Conservation (phyloP, 208 protist genomes). For the Trypanosoma platydactyli region DNA sequence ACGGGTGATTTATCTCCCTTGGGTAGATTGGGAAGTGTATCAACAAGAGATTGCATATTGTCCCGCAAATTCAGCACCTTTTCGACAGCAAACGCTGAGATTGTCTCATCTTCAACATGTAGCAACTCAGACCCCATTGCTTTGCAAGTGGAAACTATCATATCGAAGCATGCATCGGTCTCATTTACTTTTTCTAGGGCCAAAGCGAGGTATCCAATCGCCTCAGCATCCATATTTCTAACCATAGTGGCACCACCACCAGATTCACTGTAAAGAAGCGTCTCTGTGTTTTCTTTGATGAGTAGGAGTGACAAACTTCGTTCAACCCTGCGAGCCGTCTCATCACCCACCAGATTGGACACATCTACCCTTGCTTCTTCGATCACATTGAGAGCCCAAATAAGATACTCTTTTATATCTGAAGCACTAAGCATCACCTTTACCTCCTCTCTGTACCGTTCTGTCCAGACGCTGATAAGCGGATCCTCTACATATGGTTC, state of each 20-base stretch:
- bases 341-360: conserved; percentile 19
- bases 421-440: conserved; percentile 1
- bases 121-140: conserved; percentile 23
- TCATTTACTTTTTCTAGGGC: conserved; percentile 25
- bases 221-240: conserved; percentile 16
- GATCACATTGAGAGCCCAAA: conserved; percentile 25
- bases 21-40: conserved; percentile 10
- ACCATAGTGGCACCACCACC: conserved; percentile 26
- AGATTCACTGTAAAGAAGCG: conserved; percentile 27
- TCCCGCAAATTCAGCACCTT: conserved; percentile 19
- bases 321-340: conserved; percentile 17
- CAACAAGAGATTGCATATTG: conserved; percentile 15
- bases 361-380: conserved; percentile 23
- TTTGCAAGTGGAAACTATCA: conserved; percentile 14
- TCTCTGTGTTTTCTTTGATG: conserved; percentile 28
- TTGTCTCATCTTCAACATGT: background rate
- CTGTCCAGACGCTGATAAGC: conserved; percentile 18
- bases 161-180: conserved; percentile 18
- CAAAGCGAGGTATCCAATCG: background rate
- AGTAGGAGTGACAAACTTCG: conserved; percentile 24
- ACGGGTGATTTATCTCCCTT: conserved; percentile 16
- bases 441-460: conserved; percentile 23
- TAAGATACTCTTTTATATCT: conserved; percentile 27
- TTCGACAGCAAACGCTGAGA: conserved; percentile 14
- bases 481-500: conserved; percentile 22